Conservation (phyloP, 352 stramenopile genomes). For the Pseudoperonospora humuli region DNA sequence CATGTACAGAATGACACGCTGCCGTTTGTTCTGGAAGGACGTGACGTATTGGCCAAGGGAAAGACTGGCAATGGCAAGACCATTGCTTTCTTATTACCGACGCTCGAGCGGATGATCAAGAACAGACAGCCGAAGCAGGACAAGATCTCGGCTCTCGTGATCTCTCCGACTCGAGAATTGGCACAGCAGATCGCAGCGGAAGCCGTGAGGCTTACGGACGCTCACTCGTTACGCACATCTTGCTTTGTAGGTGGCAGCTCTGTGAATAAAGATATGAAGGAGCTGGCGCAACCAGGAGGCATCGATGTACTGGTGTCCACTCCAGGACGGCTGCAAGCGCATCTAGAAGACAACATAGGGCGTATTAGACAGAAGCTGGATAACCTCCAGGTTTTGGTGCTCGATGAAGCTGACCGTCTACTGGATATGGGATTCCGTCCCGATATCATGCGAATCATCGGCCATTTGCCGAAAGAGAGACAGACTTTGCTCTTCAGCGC, state of each 20-base stretch:
- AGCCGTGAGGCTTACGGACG: conserved; percentile 77
- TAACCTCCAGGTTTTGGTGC: conserved; percentile 52
- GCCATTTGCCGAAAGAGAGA: conserved; percentile 41
- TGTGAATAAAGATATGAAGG: conserved; percentile 62
- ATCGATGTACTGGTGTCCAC: conserved; percentile 94
- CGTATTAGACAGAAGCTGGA: conserved; percentile 57
- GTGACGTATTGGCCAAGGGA: conserved; percentile 88
- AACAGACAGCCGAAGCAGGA: conserved; percentile 33
- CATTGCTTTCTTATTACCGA: conserved; percentile 77
- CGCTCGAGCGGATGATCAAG: conserved; percentile 71
- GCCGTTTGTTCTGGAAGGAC: conserved; percentile 52
- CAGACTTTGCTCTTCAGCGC: conserved; percentile 96
- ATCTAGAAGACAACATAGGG: conserved; percentile 89
- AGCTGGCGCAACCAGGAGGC: conserved; percentile 24
- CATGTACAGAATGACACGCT: conserved; percentile 87
- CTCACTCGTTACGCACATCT: conserved; percentile 77
- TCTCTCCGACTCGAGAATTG: conserved; percentile 94
- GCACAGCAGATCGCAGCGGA: conserved; percentile 92
- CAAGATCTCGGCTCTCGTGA: conserved; percentile 83
- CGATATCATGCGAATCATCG: conserved; percentile 88
- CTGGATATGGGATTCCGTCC: conserved; percentile 95
- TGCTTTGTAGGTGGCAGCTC: conserved; percentile 87
- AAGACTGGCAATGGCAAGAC: conserved; percentile 90
- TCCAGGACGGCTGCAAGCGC: conserved; percentile 93
- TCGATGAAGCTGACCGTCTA: conserved; percentile 96